A percentile compares a stretch with the other conserved stretches of the same genome.
Conservation (phyloP, 1,284 basidiomycete genomes). For the Cutaneotrichosporon dermatis region DNA sequence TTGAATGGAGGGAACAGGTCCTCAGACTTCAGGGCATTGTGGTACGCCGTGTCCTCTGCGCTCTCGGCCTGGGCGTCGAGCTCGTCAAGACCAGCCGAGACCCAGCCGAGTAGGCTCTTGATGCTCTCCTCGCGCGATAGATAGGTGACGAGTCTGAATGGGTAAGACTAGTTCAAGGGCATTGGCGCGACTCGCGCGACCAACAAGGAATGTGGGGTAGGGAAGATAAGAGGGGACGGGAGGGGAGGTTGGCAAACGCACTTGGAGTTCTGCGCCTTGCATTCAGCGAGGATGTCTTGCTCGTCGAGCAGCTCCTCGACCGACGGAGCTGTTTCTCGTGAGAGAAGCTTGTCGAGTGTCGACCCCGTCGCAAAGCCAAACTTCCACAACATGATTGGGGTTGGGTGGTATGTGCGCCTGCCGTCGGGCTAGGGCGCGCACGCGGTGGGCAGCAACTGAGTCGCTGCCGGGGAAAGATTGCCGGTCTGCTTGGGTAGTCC, state of each 20-base stretch:
- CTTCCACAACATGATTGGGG: constrained; percentile 45
- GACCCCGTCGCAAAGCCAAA: constrained; percentile 46
- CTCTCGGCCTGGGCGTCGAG: constrained; percentile 38
- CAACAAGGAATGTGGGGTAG: not conserved
- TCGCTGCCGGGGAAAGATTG: not conserved
- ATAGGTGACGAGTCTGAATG: constrained; percentile 38
- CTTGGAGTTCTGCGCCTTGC: constrained; percentile 84
- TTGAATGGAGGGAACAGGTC: constrained; percentile 28
- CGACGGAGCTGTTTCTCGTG: constrained; percentile 48
- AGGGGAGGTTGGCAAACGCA: constrained; percentile 20
- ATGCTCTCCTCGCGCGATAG: constrained; percentile 42
- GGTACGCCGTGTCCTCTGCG: constrained; percentile 30
- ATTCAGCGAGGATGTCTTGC: constrained; percentile 88
- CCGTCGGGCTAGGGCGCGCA: not conserved
- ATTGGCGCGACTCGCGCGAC: not conserved
- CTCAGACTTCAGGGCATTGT: constrained; percentile 23
- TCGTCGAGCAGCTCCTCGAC: constrained; percentile 91
- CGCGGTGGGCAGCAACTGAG: not conserved
- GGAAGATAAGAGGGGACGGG: not conserved
- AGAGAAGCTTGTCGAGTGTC: constrained; percentile 44
- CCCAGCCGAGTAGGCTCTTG: constrained; percentile 44
- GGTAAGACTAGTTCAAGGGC: constrained; percentile 1
- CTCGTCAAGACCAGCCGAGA: constrained; percentile 45
- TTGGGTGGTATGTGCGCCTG: not conserved
- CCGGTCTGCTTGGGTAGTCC: not conserved